Conservation (phyloP, 805 yeast species). For the Barnettozyma salicaria region DNA sequence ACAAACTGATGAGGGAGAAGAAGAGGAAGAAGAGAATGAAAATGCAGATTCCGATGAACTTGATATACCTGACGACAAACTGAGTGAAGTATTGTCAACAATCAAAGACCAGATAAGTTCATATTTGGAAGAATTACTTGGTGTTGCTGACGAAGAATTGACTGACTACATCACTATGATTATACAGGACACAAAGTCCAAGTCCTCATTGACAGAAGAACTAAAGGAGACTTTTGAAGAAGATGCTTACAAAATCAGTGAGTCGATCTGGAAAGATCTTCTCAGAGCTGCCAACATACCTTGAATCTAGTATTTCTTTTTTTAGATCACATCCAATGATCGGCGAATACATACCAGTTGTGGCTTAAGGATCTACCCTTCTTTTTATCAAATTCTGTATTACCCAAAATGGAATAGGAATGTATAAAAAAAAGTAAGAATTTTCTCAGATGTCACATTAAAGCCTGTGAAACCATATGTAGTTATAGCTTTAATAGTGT, state of each 20-base stretch:
- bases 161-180: constrained; percentile 37
- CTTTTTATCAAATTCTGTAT: too few species aligned
- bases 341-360: too few species aligned
- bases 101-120: constrained; percentile 35
- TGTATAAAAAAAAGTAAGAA: too few species aligned
- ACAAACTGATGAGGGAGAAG: constrained; percentile 5
- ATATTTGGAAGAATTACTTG: constrained; percentile 46
- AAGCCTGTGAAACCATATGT: too few species aligned
- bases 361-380: too few species aligned
- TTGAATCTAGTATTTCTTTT: too few species aligned
- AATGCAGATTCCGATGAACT: constrained; percentile 2
- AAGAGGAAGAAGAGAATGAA: constrained; percentile 13
- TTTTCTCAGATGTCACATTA: too few species aligned
- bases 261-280: constrained; percentile 33
- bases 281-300: not conserved
- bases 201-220: constrained; percentile 35
- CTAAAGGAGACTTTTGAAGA: constrained; percentile 47
- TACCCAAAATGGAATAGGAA: too few species aligned
- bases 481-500: too few species aligned
- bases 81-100: constrained; percentile 17
- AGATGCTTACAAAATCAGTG: constrained; percentile 37
- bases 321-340: too few species aligned
- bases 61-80: constrained; percentile 6
- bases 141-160: constrained; percentile 47
- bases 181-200: constrained; percentile 31